Percentiles rank a stretch among this genome's conserved stretches.
phyloP scores from a whole-genome alignment of 345 rosid species.

The Citrus mangshanensis region DNA sequence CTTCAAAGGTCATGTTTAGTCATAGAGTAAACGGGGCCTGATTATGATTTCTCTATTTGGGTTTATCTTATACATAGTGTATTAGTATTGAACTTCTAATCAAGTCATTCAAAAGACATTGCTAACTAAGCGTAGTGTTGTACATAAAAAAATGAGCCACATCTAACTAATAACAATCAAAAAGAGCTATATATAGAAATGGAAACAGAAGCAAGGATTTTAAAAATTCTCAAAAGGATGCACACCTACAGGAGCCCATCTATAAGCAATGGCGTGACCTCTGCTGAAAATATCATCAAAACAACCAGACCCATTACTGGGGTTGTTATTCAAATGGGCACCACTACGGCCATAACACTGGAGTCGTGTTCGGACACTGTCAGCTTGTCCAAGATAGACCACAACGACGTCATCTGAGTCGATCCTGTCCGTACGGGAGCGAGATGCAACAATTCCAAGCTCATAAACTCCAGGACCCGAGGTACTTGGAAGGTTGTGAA shows the following conservation, averaged over 20 bases:
- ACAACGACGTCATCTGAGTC: slow-evolving; percentile 40
- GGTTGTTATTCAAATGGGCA: slow-evolving; percentile 49
- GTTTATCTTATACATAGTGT: not conserved
- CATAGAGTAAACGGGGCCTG: not conserved
- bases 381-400: slow-evolving; percentile 86
- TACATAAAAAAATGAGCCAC: not conserved
- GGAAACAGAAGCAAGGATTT: not conserved
- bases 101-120: not conserved
- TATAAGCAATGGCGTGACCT: slow-evolving; percentile 49
- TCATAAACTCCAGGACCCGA: slow-evolving; percentile 70
- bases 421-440: slow-evolving; percentile 31
- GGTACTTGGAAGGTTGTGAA: slow-evolving; percentile 61
- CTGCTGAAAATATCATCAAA: slow-evolving; percentile 55
- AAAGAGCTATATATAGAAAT: too few species aligned
- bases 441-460: slow-evolving; percentile 50
- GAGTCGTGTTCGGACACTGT: slow-evolving; percentile 69
- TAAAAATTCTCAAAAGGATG: not conserved
- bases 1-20: not conserved
- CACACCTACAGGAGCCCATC: slow-evolving; percentile 79
- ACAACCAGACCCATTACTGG: slow-evolving; percentile 24
- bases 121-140: not conserved
- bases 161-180: not conserved
- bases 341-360: slow-evolving; percentile 82
- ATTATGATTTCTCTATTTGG: not conserved
- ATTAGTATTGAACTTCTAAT: not conserved